Evolutionary conservation across 2,329 filamentous ascomycete species (phyloP).

Genomic region (Sporothrix curviconia): DNA sequence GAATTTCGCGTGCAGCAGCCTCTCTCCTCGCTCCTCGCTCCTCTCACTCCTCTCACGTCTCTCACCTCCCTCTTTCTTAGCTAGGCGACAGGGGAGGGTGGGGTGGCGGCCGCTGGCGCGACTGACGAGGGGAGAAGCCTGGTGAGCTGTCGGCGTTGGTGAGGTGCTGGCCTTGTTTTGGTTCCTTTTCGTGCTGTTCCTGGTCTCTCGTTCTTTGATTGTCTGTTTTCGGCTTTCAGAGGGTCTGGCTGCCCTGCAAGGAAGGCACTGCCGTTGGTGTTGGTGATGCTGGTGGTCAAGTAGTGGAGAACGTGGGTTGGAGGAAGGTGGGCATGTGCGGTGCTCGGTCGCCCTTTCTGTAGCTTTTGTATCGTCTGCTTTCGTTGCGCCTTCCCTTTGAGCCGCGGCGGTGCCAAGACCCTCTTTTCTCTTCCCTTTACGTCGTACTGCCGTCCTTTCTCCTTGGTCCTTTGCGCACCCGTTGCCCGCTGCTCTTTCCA

Average conservation of each 20-base stretch:
- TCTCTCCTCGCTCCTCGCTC: background rate
- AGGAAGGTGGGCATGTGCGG: background rate
- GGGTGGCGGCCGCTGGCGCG: too few species aligned
- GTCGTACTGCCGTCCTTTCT: background rate
- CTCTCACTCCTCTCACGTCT: too few species aligned
- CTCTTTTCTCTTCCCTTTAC: background rate
- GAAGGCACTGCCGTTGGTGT: too few species aligned
- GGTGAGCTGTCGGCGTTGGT: conserved; percentile 7
- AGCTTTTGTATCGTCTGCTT: background rate
- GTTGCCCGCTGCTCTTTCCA: conserved; percentile 1
- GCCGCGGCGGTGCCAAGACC: conserved; percentile 3
- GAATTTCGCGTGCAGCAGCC: background rate
- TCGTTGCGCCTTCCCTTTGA: background rate
- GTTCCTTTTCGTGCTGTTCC: background rate
- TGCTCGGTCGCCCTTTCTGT: background rate
- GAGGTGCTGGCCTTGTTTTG: too few species aligned
- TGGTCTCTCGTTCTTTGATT: background rate
- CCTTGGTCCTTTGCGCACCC: background rate
- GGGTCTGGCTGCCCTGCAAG: background rate
- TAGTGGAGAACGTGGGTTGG: background rate
- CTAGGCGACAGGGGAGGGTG: too few species aligned
- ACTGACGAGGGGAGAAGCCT: background rate
- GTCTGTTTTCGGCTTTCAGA: background rate
- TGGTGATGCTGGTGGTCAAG: background rate
- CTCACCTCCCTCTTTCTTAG: too few species aligned